Conservation (phyloP, 441 rosid genomes). For the Viola pubescens region DNA sequence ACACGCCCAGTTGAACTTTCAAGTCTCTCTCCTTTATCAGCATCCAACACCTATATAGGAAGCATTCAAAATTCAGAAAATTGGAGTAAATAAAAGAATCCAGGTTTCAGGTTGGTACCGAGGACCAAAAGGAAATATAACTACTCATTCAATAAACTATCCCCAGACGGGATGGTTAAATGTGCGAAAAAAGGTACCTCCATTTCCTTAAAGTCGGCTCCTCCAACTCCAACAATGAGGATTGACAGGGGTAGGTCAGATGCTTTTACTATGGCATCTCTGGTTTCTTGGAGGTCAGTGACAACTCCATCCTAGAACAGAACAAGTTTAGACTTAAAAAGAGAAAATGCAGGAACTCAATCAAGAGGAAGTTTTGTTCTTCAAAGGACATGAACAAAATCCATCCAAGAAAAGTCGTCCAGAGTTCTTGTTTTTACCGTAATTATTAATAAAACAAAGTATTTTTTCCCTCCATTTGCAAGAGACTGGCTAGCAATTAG, state of each 20-base stretch:
- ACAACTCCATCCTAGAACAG: slow-evolving; percentile 72
- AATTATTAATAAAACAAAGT: slow-evolving; percentile 73
- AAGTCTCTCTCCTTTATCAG: slow-evolving; percentile 80
- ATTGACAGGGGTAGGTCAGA: slow-evolving; percentile 86
- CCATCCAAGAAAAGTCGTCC: not conserved
- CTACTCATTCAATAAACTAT: not conserved
- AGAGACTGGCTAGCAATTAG: slow-evolving; percentile 63
- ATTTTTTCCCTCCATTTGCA: slow-evolving; percentile 45
- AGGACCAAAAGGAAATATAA: not conserved
- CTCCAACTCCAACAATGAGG: slow-evolving; percentile 91
- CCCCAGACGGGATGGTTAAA: not conserved
- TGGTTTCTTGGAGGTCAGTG: slow-evolving; percentile 94
- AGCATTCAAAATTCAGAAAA: not conserved
- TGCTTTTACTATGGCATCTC: slow-evolving; percentile 80
- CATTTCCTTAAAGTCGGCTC: slow-evolving; percentile 96
- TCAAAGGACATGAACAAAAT: not conserved
- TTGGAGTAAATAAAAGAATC: not conserved
- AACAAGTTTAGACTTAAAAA: slow-evolving; percentile 13
- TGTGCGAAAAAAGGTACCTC: slow-evolving; percentile 41
- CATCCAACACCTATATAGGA: slow-evolving; percentile 58
- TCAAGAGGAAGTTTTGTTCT: slow-evolving; percentile 1
- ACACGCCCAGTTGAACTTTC: slow-evolving; percentile 76
- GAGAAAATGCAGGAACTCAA: slow-evolving; percentile 1
- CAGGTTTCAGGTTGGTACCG: not conserved
- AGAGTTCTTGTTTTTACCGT: slow-evolving; percentile 41